These are phyloP conservation scores for Elongisporangium undulatum DNA, from an alignment of 352 stramenopile species.

Conservation along the genomic window DNA sequence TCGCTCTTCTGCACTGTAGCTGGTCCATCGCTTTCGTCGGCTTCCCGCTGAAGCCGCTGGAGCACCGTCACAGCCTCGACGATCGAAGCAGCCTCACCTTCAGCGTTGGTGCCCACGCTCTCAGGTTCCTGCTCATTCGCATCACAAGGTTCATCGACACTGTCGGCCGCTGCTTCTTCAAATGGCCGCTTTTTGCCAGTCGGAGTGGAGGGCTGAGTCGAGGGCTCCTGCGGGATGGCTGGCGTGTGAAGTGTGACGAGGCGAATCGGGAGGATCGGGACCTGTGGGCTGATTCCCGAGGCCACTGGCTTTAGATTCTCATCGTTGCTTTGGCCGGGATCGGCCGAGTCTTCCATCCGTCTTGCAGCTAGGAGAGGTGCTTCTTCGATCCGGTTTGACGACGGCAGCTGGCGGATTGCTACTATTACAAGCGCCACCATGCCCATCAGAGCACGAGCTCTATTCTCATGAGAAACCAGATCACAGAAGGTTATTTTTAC, in stretches of 20 bases:
- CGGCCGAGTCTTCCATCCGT: neutral
- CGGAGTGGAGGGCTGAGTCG: neutral
- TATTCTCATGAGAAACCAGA: neutral
- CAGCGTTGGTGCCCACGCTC: conserved; percentile 2
- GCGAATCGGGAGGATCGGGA: neutral
- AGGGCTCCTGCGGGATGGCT: neutral
- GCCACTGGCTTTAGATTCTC: neutral
- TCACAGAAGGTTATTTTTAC: neutral
- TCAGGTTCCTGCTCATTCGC: conserved; percentile 11
- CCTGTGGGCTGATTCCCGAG: neutral
- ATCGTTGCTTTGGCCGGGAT: neutral
- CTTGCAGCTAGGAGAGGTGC: neutral
- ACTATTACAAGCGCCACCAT: neutral
- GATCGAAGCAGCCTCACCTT: conserved; percentile 30
- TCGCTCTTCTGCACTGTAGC: conserved; percentile 41
- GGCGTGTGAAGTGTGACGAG: neutral
- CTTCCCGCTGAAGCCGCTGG: conserved; percentile 45
- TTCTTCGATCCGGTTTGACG: neutral
- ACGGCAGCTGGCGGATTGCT: neutral
- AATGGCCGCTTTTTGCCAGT: neutral
- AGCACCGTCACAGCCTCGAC: conserved; percentile 55
- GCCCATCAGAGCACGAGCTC: neutral
- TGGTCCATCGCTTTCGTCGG: conserved; percentile 21
- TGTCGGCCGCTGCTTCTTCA: neutral
- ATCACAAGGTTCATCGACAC: neutral